Evolutionary conservation across 805 yeast species (phyloP), one percentile per base, ranked within the genome.

Genomic region (Cyberlindnera saturnus): DNA sequence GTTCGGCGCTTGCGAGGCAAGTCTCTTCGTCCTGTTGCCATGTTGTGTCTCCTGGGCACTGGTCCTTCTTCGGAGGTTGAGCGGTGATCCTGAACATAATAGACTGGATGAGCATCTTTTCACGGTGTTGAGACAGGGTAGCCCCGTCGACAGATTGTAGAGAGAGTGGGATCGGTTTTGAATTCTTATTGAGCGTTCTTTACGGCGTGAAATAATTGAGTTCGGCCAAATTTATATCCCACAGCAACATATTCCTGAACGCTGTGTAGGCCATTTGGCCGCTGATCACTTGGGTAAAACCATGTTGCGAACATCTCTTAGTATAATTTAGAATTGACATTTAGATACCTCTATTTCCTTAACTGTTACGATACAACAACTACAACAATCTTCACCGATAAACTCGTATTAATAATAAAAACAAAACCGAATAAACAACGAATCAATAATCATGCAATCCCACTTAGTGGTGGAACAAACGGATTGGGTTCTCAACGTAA

Each of bases 161-260:
- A 91, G 55, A 53, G 72, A 86, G 79, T 75, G 75, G 74, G 69
- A 59, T 46, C 51, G 77, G 74, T 61, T 73, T 79, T 75, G 84
- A 79, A 75, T 73, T 78, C 82, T 70, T 55, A 45, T 39, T 42
- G 38, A 31, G 26, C 36, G 23, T 32, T 43, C 33, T 42, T 38
- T 31, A 36, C 39, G 35, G 28, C 39, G 40, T 15, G 26, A 33
- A 41, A 33, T 49, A 46, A 55, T 52, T 45, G 62, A 51, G 59
- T 51, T 56, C 53, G 57, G 39, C 83, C 76, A 68, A 65, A 65
- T 65, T 37, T 41, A 38, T 41, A 43, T 34, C 34, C 37, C 75
- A 82, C 69, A 73, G 95, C 96, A 79, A 91, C 95, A 91, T 91
- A 91, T 91, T 91, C 98, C 98, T 91, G 85, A 76, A 88, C 96